phyloP scores from a whole-genome alignment of 371 early-diverging fungal species.

The Hamiltosporidium tvaerminnensis region DNA sequence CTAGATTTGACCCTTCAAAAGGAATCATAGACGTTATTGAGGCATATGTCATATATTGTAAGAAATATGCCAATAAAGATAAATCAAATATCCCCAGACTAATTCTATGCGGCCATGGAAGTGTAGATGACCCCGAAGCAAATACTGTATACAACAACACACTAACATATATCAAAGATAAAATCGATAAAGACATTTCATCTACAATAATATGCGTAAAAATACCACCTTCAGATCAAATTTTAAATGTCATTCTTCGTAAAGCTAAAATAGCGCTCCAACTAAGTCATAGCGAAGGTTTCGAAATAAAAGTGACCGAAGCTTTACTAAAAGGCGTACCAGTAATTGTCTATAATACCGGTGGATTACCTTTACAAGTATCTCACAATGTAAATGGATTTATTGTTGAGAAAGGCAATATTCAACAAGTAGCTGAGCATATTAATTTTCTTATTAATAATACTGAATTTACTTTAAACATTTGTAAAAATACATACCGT shows the following conservation, averaged over 20 bases:
- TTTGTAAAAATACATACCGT: no score
- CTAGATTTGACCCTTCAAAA: conserved; percentile 73
- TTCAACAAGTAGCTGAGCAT: conserved; percentile 57
- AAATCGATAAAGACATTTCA: conserved; percentile 23
- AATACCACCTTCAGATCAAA: conserved; percentile 63
- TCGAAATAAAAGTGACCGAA: conserved; percentile 75
- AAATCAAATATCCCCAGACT: conserved; percentile 58
- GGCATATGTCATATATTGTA: conserved; percentile 58
- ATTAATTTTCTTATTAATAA: no score
- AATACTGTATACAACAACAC: conserved; percentile 53
- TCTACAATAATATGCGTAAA: conserved; percentile 52
- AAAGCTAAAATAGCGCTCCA: conserved; percentile 61
- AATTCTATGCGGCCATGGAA: conserved; percentile 65
- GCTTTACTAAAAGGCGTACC: conserved; percentile 58
- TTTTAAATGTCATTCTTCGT: conserved; percentile 60
- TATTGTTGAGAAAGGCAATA: conserved; percentile 58
- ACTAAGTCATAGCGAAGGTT: conserved; percentile 66
- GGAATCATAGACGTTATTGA: conserved; percentile 64
- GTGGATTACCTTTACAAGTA: conserved; percentile 69
- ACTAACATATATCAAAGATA: conserved; percentile 55
- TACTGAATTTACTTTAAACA: no score
- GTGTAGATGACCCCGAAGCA: conserved; percentile 64
- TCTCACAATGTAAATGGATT: conserved; percentile 57
- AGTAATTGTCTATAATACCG: conserved; percentile 58
- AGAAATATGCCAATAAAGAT: conserved; percentile 51